Evolutionary conservation across 1,284 basidiomycete species (phyloP).

Genomic region (Ceratobasidium sp.): DNA sequence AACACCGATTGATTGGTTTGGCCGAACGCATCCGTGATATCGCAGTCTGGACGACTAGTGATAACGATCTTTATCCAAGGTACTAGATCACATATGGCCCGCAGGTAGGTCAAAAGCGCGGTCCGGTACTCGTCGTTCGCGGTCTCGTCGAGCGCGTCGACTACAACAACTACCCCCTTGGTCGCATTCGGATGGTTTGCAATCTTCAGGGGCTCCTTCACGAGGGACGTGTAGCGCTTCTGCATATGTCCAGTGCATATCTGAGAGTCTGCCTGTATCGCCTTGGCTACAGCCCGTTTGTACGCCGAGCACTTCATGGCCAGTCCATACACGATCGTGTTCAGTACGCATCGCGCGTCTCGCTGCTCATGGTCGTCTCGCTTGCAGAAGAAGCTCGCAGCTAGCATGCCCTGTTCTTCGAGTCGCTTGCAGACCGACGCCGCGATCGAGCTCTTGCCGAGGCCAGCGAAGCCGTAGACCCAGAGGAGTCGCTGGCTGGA

Average conservation of each 20-base stretch:
- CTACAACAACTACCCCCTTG: neutral
- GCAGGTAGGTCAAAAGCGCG: neutral
- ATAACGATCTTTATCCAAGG: slow-evolving; percentile 4
- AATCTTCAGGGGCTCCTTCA: neutral
- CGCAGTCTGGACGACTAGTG: slow-evolving; percentile 8
- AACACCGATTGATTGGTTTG: neutral
- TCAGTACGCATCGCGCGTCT: slow-evolving; percentile 23
- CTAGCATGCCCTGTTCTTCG: slow-evolving; percentile 47
- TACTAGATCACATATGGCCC: neutral
- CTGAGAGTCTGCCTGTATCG: neutral
- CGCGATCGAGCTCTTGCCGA: slow-evolving; percentile 52
- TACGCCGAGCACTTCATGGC: neutral
- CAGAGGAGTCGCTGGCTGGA: slow-evolving; percentile 33
- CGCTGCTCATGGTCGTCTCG: slow-evolving; percentile 45
- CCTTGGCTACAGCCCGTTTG: neutral
- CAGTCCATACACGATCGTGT: slow-evolving; percentile 31
- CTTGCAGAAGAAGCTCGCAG: slow-evolving; percentile 56
- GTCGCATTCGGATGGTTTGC: neutral
- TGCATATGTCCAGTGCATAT: neutral
- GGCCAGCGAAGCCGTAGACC: slow-evolving; percentile 52
- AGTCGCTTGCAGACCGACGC: slow-evolving; percentile 49
- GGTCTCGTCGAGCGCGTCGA: slow-evolving; percentile 43
- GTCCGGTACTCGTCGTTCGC: neutral
- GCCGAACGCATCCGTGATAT: neutral
- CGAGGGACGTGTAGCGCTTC: neutral